A percentile compares a stretch with the other conserved stretches of the same genome.
phyloP scores from a whole-genome alignment of 2,329 filamentous ascomycete species.

The Aspergillus sp. region DNA sequence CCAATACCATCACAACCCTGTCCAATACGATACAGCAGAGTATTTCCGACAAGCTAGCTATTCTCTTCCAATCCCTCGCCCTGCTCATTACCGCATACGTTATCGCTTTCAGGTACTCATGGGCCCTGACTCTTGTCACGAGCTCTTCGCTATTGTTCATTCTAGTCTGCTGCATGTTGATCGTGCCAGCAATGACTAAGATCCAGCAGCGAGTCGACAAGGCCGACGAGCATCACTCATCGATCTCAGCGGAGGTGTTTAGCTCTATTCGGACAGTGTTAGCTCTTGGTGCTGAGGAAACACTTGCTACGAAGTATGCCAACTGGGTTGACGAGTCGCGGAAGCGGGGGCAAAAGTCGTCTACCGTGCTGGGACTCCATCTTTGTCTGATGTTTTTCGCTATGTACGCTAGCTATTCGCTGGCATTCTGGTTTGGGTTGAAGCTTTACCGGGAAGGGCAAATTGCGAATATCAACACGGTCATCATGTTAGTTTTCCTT shows the following conservation, averaged over 20 bases:
- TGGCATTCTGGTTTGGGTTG: slow-evolving; percentile 34
- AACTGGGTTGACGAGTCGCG: slow-evolving; percentile 32
- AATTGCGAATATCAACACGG: slow-evolving; percentile 28
- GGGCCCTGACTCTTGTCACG: slow-evolving; percentile 47
- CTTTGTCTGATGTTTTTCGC: slow-evolving; percentile 29
- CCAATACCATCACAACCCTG: slow-evolving; percentile 47
- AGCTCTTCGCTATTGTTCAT: slow-evolving; percentile 43
- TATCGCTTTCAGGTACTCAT: slow-evolving; percentile 48
- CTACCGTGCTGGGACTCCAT: slow-evolving; percentile 24
- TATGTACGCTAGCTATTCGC: slow-evolving; percentile 29
- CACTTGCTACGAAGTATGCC: slow-evolving; percentile 31
- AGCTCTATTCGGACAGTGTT: slow-evolving; percentile 39
- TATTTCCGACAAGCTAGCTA: slow-evolving; percentile 47
- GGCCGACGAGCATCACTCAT: slow-evolving; percentile 30
- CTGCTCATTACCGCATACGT: slow-evolving; percentile 42
- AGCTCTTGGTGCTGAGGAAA: slow-evolving; percentile 36
- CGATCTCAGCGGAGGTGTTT: slow-evolving; percentile 38
- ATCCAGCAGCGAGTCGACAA: slow-evolving; percentile 30
- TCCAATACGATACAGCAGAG: slow-evolving; percentile 50
- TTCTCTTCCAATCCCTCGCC: slow-evolving; percentile 37
- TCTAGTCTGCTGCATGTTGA: slow-evolving; percentile 23
- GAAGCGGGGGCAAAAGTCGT: slow-evolving; percentile 22
- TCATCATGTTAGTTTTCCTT: slow-evolving; percentile 25
- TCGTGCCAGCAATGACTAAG: slow-evolving; percentile 28
- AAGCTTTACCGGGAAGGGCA: slow-evolving; percentile 28